A percentile compares a stretch with the other conserved stretches of the same genome.
Evolutionary conservation across 2,329 filamentous ascomycete species (phyloP).

Genomic region (Magnaporthiopsis incrustans): DNA sequence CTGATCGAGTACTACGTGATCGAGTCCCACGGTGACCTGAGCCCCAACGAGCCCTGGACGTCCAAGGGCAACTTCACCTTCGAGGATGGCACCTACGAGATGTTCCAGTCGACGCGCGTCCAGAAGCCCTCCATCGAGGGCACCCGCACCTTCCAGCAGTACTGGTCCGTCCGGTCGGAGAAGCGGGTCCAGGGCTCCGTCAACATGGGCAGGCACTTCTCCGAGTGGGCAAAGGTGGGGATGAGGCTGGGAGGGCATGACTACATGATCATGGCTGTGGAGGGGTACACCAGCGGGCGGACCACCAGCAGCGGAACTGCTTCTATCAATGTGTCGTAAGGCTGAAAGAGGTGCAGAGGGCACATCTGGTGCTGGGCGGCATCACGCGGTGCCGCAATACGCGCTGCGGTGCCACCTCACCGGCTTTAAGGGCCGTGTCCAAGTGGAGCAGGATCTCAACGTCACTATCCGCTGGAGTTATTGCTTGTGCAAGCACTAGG

Average conservation of each 20-base stretch:
- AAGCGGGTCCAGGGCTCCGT: slow-evolving; percentile 46
- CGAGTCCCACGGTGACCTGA: slow-evolving; percentile 41
- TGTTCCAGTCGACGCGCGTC: slow-evolving; percentile 38
- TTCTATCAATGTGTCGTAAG: too few relatives aligned
- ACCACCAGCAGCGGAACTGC: too few relatives aligned
- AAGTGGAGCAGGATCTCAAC: too few relatives aligned
- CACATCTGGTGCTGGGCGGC: too few relatives aligned
- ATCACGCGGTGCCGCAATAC: too few relatives aligned
- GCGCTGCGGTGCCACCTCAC: too few relatives aligned
- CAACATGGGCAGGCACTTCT: slow-evolving; percentile 43
- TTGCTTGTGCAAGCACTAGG: too few relatives aligned
- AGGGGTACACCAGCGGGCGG: too few relatives aligned
- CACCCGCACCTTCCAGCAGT: slow-evolving; percentile 46
- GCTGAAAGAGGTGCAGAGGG: too few relatives aligned
- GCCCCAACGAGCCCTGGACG: slow-evolving; percentile 36
- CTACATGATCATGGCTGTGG: too few relatives aligned
- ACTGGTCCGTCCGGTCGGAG: slow-evolving; percentile 37
- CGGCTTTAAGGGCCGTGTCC: too few relatives aligned
- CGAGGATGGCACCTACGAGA: slow-evolving; percentile 45
- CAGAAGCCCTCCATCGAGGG: slow-evolving; percentile 47
- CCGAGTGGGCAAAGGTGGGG: slow-evolving; percentile 41
- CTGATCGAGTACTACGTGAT: slow-evolving; percentile 54
- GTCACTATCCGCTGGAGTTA: too few relatives aligned
- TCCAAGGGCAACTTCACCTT: slow-evolving; percentile 40
- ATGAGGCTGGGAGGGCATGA: slow-evolving; percentile 27